Percentiles rank a stretch among this genome's conserved stretches.
phyloP scores from a whole-genome alignment of 169 alveolate species.

The Plasmodium falciparum region DNA sequence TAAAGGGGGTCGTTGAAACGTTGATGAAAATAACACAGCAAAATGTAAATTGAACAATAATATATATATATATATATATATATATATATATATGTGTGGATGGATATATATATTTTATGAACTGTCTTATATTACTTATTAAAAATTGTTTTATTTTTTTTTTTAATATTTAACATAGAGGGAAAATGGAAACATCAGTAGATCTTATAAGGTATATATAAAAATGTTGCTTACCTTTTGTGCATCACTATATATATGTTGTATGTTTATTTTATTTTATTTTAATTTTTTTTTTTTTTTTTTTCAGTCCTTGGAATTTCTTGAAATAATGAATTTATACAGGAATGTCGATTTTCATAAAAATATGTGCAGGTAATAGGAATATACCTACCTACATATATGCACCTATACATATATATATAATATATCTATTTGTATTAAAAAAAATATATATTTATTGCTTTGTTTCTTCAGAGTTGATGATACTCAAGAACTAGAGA shows the following conservation, averaged over 20 bases:
- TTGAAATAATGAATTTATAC: slow-evolving; percentile 64
- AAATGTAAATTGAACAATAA: slow-evolving; percentile 47
- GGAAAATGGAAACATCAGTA: slow-evolving; percentile 75
- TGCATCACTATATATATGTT: background rate
- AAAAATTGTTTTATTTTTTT: slow-evolving; percentile 6
- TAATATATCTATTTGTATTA: no score
- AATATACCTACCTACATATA: no score
- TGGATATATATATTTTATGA: no score
- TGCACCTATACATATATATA: no score
- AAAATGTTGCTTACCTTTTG: background rate
- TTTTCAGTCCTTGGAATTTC: slow-evolving; percentile 68
- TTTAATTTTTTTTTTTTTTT: slow-evolving; percentile 17
- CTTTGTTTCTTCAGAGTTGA: slow-evolving; percentile 32
- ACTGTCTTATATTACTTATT: background rate
- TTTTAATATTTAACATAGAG: slow-evolving; percentile 12
- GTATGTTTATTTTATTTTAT: background rate
- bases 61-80: no score
- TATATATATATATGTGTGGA: no score
- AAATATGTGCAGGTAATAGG: slow-evolving; percentile 73
- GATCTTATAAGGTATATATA: slow-evolving; percentile 65
- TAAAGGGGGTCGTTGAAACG: slow-evolving; percentile 22
- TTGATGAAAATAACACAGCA: slow-evolving; percentile 74
- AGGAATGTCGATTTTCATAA: slow-evolving; percentile 71
- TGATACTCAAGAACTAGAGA: slow-evolving; percentile 55
- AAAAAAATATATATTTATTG: background rate